Evolutionary conservation across 108 stramenopile genomes (phyloP).

Genomic region (Pinguiococcus pyrenoidosus): DNA sequence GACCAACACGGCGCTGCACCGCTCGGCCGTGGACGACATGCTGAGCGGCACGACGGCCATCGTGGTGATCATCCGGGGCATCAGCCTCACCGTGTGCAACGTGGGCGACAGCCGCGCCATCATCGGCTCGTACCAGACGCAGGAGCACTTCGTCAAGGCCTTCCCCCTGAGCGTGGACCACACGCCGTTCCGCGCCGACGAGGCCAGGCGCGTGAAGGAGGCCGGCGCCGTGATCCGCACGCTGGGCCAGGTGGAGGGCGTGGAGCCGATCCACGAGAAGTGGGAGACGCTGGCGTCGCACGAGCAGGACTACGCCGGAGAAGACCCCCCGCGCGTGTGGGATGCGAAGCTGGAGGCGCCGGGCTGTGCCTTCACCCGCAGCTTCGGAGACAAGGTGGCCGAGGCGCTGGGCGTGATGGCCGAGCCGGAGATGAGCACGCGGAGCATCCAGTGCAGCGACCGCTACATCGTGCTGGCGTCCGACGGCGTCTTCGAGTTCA

Average conservation of each 20-base stretch:
- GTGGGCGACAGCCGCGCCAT: conserved; percentile 78
- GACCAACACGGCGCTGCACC: too few species aligned
- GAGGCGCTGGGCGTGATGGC: conserved; percentile 78
- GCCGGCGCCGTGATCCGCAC: conserved; percentile 72
- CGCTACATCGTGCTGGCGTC: conserved; percentile 66
- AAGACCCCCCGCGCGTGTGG: conserved; percentile 88
- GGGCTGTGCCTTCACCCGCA: conserved; percentile 84
- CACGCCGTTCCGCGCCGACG: conserved; percentile 88
- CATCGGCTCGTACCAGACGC: conserved; percentile 47
- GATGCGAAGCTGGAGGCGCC: conserved; percentile 79
- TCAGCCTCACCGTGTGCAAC: conserved; percentile 57
- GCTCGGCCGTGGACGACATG: conserved; percentile 74
- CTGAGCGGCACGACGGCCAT: conserved; percentile 78
- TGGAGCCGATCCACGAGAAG: conserved; percentile 63
- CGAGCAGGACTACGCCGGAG: too few species aligned
- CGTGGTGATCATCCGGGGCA: conserved; percentile 50
- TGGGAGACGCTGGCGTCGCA: conserved; percentile 59
- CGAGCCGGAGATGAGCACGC: conserved; percentile 73
- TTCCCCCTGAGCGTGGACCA: conserved; percentile 67
- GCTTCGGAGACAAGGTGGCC: conserved; percentile 75
- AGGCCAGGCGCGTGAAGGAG: conserved; percentile 65
- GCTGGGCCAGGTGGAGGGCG: conserved; percentile 84
- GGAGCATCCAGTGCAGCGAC: conserved; percentile 56
- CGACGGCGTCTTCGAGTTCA: conserved; percentile 92
- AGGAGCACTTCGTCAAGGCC: too few species aligned